Evolutionary conservation across 768 basidiomycete genomes (phyloP).

Genomic region (Pleurotus ostreatus): DNA sequence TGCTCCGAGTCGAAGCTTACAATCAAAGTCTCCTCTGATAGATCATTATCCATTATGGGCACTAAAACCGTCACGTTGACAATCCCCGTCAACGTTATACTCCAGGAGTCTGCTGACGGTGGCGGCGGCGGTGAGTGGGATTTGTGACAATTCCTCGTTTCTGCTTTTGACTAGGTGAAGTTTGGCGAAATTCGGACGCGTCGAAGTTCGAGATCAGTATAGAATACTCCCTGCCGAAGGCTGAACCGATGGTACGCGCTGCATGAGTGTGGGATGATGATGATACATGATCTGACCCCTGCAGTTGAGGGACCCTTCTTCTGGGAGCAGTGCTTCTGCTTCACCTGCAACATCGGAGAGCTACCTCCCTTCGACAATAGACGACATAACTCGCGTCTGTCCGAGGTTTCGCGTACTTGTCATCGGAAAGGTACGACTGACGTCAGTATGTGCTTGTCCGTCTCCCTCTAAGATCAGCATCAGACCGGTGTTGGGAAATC

Average conservation of each 20-base stretch:
- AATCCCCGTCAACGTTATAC: background rate
- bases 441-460: background rate
- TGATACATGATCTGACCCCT: background rate
- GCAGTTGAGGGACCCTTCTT: background rate
- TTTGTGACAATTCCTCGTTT: no score
- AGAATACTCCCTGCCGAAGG: background rate
- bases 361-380: slow-evolving; percentile 1
- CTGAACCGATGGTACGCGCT: background rate
- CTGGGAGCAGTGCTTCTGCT: background rate
- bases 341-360: background rate
- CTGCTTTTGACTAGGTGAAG: background rate
- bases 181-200: background rate
- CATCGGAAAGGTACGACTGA: slow-evolving; percentile 25
- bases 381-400: slow-evolving; percentile 2
- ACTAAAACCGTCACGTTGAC: background rate
- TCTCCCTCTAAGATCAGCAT: background rate
- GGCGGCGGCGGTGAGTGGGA: background rate
- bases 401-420: slow-evolving; percentile 22
- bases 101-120: background rate
- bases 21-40: background rate
- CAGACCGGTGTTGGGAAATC: slow-evolving; percentile 28
- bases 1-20: background rate
- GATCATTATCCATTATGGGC: background rate
- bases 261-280: no score
- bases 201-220: background rate